Conservation (phyloP, 768 basidiomycete species). For the Lepiota venenata region DNA sequence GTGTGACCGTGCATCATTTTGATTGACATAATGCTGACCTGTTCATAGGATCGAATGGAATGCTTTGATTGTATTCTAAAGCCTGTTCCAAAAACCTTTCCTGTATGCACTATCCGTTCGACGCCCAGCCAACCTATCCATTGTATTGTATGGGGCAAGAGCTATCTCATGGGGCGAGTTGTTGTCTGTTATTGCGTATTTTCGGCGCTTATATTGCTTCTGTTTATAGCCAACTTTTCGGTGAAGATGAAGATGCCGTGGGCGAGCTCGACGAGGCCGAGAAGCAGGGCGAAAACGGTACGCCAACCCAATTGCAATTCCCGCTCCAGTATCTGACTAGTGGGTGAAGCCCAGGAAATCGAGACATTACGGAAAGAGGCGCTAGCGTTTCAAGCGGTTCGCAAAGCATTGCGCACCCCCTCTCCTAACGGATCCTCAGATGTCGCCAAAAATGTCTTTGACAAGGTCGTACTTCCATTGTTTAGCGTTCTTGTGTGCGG, state of each 20-base stretch:
- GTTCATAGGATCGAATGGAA: constrained; percentile 73
- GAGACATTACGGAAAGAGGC: constrained; percentile 87
- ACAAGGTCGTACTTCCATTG: constrained; percentile 57
- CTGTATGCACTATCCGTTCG: constrained; percentile 96
- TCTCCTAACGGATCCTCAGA: constrained; percentile 23
- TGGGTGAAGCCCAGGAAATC: constrained; percentile 76
- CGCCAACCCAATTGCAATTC: constrained; percentile 13
- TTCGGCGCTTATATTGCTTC: constrained; percentile 6
- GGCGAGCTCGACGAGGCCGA: constrained; percentile 90
- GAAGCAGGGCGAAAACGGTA: constrained; percentile 91
- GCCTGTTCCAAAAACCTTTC: constrained; percentile 90
- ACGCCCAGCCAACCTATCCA: constrained; percentile 98
- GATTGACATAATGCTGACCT: background rate
- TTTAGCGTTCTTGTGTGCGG: background rate
- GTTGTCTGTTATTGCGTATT: background rate
- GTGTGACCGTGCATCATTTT: constrained; percentile 30
- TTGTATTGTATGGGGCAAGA: constrained; percentile 99
- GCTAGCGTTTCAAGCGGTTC: constrained; percentile 79
- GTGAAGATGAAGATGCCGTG: constrained; percentile 82
- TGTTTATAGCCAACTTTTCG: constrained; percentile 78
- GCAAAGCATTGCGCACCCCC: constrained; percentile 41
- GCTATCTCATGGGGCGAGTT: constrained; percentile 86
- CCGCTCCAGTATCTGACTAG: background rate
- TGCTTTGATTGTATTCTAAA: constrained; percentile 98
- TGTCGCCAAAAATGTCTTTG: constrained; percentile 72